Base-by-base conservation (phyloP, 306 rosid species). In the Vachellia pachyceras region DNA sequence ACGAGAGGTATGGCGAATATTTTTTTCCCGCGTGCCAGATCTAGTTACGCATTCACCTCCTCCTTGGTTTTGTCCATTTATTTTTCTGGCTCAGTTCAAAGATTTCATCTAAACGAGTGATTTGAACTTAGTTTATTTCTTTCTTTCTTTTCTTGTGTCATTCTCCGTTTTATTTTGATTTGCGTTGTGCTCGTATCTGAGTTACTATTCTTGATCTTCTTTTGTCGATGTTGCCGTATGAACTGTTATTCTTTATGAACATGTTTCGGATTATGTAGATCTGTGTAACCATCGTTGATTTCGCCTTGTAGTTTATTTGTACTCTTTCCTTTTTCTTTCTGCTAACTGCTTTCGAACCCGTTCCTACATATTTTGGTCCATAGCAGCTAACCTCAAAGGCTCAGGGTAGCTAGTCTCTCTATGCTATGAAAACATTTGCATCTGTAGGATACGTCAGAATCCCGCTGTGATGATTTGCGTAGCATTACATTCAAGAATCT, bases 1-100 rank as follows among this genome's bases (percentile, higher is more conserved):
- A 66, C 47, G 11, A 20, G 11, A 85, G 95, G 91, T 87, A 66
- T 22, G 22, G 9, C 2, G 5, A 22, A 39, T 69, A 39, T 69
- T 13, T 23, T 0, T 37, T 35, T 57, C 1, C 1, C 6, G 18
- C 20, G 3, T 49, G 12, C 67, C 68, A 85, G 90, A 82, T 84
- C 87, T 60, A 45, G 14, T 33, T 33, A n/a, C 18, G 60, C 54
- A 1, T 9, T 72, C 20, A n/a, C 40, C 12, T 3, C 13, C 10
- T 29, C 17, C 35, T 71, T 23, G 18, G 10, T 3, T 72, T 8
- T 40, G 50, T 12, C 10, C 20, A 0, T 18, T n/a, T 40, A 18
- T 68, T 45, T 50, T 0, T 41, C 7, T 3, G 37, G 50, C 15
- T 65, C 0, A 36, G 12, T 15, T 22, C 12, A 29, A 17, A 54